Conservation (phyloP, 352 stramenopile genomes). For the Phytophthora crassamura region DNA sequence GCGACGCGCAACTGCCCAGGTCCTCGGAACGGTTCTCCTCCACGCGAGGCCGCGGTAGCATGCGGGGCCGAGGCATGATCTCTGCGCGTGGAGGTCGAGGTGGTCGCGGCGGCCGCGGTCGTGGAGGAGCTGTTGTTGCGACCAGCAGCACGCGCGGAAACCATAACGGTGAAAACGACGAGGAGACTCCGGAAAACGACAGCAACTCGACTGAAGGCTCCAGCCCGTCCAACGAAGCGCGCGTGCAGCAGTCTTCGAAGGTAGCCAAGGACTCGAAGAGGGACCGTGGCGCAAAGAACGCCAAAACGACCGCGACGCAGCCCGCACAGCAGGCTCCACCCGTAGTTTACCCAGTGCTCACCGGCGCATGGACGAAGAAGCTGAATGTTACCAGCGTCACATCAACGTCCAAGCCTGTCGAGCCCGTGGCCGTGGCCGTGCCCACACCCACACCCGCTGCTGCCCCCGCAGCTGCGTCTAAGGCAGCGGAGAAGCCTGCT, state of each 20-base stretch:
- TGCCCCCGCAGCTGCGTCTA: constrained; percentile 20
- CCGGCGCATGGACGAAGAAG: constrained; percentile 78
- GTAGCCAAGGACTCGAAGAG: constrained; percentile 55
- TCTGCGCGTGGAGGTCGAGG: constrained; percentile 60
- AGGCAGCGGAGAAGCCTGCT: constrained; percentile 29
- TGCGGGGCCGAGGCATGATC: constrained; percentile 57
- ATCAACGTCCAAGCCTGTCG: constrained; percentile 43
- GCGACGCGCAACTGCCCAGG: constrained; percentile 31
- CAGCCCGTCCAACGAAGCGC: constrained; percentile 29
- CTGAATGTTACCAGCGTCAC: constrained; percentile 56
- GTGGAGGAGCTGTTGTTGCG: constrained; percentile 40
- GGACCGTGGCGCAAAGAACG: constrained; percentile 41
- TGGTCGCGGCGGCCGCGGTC: constrained; percentile 46
- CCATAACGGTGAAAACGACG: constrained; percentile 45
- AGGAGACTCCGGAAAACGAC: constrained; percentile 58
- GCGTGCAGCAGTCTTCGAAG: constrained; percentile 37
- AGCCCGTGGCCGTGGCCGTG: constrained; percentile 22
- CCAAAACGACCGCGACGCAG: constrained; percentile 47
- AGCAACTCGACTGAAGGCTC: constrained; percentile 42
- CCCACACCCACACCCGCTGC: constrained; percentile 24
- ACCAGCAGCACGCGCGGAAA: constrained; percentile 35
- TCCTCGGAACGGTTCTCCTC: constrained; percentile 42
- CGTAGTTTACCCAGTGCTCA: constrained; percentile 64
- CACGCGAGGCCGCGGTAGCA: constrained; percentile 47
- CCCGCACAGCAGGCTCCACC: constrained; percentile 43